These are phyloP conservation scores for Globisporangium solare DNA, from an alignment of 352 stramenopile genomes.

Conservation along the genomic window DNA sequence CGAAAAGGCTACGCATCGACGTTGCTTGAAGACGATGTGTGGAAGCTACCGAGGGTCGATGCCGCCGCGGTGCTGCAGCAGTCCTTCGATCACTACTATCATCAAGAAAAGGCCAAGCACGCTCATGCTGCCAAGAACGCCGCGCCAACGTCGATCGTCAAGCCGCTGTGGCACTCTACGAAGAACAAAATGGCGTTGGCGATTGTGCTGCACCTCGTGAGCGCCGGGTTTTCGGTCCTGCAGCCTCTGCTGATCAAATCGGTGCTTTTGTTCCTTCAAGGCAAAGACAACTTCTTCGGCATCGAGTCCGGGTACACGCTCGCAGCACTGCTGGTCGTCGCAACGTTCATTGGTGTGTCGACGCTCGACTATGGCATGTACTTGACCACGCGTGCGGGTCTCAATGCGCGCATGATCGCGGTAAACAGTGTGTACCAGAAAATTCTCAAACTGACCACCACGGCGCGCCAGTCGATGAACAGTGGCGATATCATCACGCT, in stretches of 20 bases:
- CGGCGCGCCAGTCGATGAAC: conserved; percentile 31
- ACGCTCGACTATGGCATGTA: conserved; percentile 47
- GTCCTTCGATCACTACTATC: conserved; percentile 18
- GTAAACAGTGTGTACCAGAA: conserved; percentile 45
- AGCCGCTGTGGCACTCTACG: conserved; percentile 23
- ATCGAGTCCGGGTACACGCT: conserved; percentile 21
- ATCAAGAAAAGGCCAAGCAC: conserved; percentile 1
- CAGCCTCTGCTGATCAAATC: conserved; percentile 33
- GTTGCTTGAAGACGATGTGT: conserved; percentile 29
- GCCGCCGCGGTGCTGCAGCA: conserved; percentile 16
- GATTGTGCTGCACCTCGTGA: conserved; percentile 22
- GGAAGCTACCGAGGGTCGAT: conserved; percentile 20
- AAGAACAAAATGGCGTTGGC: conserved; percentile 26
- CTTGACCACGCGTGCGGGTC: conserved; percentile 33
- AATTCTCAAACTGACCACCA: conserved; percentile 35
- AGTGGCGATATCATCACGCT: conserved; percentile 64
- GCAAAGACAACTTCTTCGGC: conserved; percentile 17
- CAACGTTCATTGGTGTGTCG: conserved; percentile 18
- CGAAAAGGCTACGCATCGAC: conserved; percentile 10
- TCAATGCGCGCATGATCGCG: conserved; percentile 27
- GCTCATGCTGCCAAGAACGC: neutral
- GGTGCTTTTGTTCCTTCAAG: conserved; percentile 20
- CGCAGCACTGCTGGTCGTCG: conserved; percentile 6
- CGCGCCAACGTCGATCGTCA: conserved; percentile 5
- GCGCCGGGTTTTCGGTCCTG: conserved; percentile 19